Base-by-base conservation (phyloP, 2,329 filamentous ascomycete genomes). In the Exophiala viscosa region DNA sequence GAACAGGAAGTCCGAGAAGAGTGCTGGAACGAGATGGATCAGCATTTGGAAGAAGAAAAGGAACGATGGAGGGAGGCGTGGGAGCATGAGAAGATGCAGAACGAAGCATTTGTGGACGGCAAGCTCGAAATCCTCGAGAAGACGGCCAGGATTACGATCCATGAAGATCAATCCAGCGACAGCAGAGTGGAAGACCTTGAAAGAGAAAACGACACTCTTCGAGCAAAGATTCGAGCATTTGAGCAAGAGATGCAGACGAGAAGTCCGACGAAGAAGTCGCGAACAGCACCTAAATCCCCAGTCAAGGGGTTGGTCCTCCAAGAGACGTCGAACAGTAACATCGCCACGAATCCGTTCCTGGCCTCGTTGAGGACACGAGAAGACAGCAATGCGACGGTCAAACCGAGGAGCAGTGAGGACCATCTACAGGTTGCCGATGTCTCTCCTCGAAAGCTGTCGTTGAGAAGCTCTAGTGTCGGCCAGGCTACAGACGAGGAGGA, bases 1-100 rank as follows among this genome's bases (percentile, higher is more conserved):
- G 93, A 99, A 67, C 84, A 88, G 62, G 85, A 86, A 5, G 82
- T 97, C 28, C 85, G 93, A 17, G 92, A 96, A 65, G 92, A 97
- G 61, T 92, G 91, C 62, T 91, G 85, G 61, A 77, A 75, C 2
- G 93, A 96, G 65, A 95, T 95, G 75, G 93, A 99, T 65, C 76
- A 81, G 54, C 81, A 83, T 9, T 78, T 96, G 42, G 81, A 84
- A 15, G 73, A 85, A 10, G 90, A 96, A 67, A 82, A 88, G 68
- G 79, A 81, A 8, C 78, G 88, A n/a, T 96, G 90, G 87, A 86
- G 92, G 66, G 81, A 80, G 0, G 86, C 83, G 0, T 81, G 90
- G 68, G 86, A 88, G 14, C 82, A 86, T 4, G 90, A 96, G 67
- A 80, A 56, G 59, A 55, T 48, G 39, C 50, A 45, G 33, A 84